Evolutionary conservation across 2,329 filamentous ascomycete species (phyloP).

Genomic region (Orbilia blumenaviensis): DNA sequence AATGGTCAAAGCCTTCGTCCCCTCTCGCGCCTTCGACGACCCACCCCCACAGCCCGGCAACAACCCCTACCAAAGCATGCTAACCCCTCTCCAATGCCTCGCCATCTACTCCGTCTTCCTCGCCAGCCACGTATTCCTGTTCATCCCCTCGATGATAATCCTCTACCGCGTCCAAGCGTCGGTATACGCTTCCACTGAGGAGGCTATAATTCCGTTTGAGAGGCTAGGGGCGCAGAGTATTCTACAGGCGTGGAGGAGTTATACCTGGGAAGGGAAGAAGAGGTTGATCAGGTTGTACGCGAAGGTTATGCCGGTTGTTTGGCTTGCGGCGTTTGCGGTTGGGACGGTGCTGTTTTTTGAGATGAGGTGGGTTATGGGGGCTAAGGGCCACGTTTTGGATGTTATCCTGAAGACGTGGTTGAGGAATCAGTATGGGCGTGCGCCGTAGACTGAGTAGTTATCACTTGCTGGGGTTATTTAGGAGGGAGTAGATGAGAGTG

Average conservation of each 20-base stretch:
- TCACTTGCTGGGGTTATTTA: neutral
- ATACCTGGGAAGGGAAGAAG: conserved; percentile 49
- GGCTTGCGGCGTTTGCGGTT: conserved; percentile 40
- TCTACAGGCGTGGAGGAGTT: conserved; percentile 44
- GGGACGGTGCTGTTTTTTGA: conserved; percentile 48
- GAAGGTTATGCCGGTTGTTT: conserved; percentile 48
- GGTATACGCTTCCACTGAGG: conserved; percentile 80
- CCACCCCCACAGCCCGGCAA: conserved; percentile 52
- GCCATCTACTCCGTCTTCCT: conserved; percentile 64
- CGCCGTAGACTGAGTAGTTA: conserved; percentile 6
- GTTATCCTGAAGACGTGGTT: conserved; percentile 48
- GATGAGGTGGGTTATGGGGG: conserved; percentile 52
- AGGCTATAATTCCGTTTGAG: conserved; percentile 90
- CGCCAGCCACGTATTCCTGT: conserved; percentile 68
- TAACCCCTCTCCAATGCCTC: conserved; percentile 59
- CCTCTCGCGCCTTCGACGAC: conserved; percentile 60
- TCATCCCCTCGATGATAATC: conserved; percentile 79
- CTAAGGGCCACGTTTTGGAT: conserved; percentile 43
- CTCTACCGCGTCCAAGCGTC: conserved; percentile 86
- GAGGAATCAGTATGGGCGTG: conserved; percentile 37
- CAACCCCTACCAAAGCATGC: conserved; percentile 56
- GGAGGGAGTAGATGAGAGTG: no score
- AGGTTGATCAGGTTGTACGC: conserved; percentile 45
- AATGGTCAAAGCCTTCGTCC: conserved; percentile 54
- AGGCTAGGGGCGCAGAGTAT: conserved; percentile 67